Percentiles rank a stretch among this genome's conserved stretches.
Conservation (phyloP, 208 protist genomes). For the Crithidia thermophila region DNA sequence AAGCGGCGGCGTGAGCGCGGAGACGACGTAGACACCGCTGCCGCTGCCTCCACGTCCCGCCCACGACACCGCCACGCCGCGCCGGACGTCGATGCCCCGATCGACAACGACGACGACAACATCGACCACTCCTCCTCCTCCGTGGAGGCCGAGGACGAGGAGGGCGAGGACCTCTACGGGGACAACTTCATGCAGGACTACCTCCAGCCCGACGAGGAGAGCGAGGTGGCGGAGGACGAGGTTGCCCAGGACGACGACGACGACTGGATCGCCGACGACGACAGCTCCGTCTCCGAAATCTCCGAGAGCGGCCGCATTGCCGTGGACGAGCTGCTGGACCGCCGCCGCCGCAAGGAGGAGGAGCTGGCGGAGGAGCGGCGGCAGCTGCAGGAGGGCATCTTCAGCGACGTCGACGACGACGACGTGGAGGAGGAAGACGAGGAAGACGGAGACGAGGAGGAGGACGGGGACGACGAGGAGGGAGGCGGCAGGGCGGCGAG, state of each 20-base stretch:
- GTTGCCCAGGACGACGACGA: conserved; percentile 39
- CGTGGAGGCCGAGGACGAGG: conserved; percentile 42
- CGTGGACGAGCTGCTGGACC: conserved; percentile 80
- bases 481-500: conserved; percentile 6
- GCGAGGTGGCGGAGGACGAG: conserved; percentile 71
- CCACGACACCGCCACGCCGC: background rate
- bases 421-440: conserved; percentile 45
- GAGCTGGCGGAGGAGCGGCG: conserved; percentile 64
- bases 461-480: conserved; percentile 19
- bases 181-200: conserved; percentile 92
- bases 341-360: conserved; percentile 62
- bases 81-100: conserved; percentile 4
- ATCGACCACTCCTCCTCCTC: conserved; percentile 30
- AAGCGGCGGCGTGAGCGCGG: conserved; percentile 21
- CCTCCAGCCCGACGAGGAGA: conserved; percentile 81
- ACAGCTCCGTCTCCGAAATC: conserved; percentile 75
- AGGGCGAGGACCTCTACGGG: conserved; percentile 90
- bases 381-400: conserved; percentile 81
- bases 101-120: conserved; percentile 13
- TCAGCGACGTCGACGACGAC: conserved; percentile 76
- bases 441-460: conserved; percentile 24
- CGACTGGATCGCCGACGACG: conserved; percentile 79
- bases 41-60: background rate
- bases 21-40: conserved; percentile 9
- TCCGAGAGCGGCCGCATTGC: conserved; percentile 71